Evolutionary conservation across 495 filamentous ascomycete genomes (phyloP), one percentile per base, ranked within the genome.

Genomic region (Talaromyces wortmannii): DNA sequence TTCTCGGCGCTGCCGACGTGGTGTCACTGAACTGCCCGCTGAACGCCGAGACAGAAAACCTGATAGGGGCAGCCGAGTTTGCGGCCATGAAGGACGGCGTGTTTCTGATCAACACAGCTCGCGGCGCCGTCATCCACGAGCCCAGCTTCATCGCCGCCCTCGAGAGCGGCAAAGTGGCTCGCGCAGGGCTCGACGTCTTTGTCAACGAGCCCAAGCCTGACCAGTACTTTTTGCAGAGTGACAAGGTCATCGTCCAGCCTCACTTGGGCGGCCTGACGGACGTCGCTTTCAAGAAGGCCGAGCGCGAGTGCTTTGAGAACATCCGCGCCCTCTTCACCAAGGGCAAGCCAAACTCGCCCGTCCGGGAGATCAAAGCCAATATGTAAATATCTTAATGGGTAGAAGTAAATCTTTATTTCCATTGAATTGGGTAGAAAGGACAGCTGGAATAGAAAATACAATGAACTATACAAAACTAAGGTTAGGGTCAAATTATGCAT

Each of bases 11-110:
- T 43, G 79, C 78, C 55, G 85, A 88, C 67, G 79, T 88, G 4
- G 56, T 88, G 32, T 84, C 79, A 54, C 56, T 88, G 59, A 86
- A 86, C 65, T 68, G 83, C 53, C 84, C 84, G 13, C 62, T 87
- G 53, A 86, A 85, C 63, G 78, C 78, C 51, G 69, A 70, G 63
- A 65, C 63, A 48, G 49, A 29, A 10, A 42, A 53, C 5, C 12
- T 68, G 48, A 82, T 86, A 56, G 78, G 79, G 0, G 63, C 53
- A 6, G 55, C 61, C 0, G 74, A 87, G 55, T 82, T 87, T 55
- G 69, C 69, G 17, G 66, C 62, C 47, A 87, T 86, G 83, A 87
- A 86, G 64, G 66, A 67, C 52, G 81, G 83, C 23, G 74, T 81
- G 32, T 75, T 84, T 42, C 75, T 88, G 17, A 69, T 88, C 55